Evolutionary conservation across 2,329 filamentous ascomycete species (phyloP).

Genomic region (Pseudogymnoascus sp.): DNA sequence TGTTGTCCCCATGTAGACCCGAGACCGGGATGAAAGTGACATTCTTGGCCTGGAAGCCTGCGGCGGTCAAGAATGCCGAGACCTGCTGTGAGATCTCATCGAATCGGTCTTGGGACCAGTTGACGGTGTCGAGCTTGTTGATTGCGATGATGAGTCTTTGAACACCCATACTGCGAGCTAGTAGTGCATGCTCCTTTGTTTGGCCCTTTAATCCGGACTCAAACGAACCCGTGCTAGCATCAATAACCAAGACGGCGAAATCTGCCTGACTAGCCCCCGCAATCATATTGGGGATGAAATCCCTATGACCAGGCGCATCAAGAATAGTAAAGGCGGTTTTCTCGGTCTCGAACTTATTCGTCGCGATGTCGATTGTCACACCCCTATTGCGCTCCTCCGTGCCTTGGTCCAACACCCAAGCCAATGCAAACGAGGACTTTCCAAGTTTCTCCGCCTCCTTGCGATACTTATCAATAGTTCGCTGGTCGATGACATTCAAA

Average conservation of each 20-base stretch:
- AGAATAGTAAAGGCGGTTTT: constrained; percentile 86
- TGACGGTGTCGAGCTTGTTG: constrained; percentile 87
- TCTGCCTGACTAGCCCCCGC: constrained; percentile 93
- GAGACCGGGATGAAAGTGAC: constrained; percentile 85
- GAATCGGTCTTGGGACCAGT: constrained; percentile 77
- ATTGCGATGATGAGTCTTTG: constrained; percentile 82
- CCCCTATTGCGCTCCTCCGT: constrained; percentile 82
- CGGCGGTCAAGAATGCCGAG: constrained; percentile 70
- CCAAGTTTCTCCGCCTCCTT: constrained; percentile 86
- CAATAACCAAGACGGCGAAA: constrained; percentile 89
- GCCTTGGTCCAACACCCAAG: constrained; percentile 93
- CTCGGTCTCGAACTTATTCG: constrained; percentile 86
- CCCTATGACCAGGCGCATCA: constrained; percentile 87
- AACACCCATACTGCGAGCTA: constrained; percentile 86
- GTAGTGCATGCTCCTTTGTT: constrained; percentile 84
- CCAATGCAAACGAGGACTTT: constrained; percentile 90
- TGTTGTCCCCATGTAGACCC: constrained; percentile 81
- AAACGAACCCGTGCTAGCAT: constrained; percentile 83
- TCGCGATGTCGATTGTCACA: constrained; percentile 94
- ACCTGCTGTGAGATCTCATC: constrained; percentile 80
- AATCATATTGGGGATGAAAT: constrained; percentile 99
- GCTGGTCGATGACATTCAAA: constrained; percentile 77
- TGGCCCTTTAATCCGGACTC: constrained; percentile 91
- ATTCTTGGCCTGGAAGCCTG: constrained; percentile 75
- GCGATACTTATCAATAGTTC: constrained; percentile 80